Evolutionary conservation across 805 yeast genomes (phyloP).

Genomic region (Barnettozyma salicaria): DNA sequence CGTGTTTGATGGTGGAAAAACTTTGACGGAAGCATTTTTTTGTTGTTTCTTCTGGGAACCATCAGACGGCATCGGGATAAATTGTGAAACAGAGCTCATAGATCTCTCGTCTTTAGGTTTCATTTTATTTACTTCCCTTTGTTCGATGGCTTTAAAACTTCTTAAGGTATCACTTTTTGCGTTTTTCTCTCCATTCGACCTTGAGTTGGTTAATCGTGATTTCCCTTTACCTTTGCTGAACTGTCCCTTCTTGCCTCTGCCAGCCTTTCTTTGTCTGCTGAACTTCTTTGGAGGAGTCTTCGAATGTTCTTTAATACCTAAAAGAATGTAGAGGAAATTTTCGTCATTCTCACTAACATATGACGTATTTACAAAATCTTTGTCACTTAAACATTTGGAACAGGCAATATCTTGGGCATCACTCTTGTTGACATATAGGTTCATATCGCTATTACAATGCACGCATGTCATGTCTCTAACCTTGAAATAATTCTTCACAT

Average conservation of each 20-base stretch:
- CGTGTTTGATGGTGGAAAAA: no score
- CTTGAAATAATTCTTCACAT: slow-evolving; percentile 40
- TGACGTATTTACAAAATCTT: slow-evolving; percentile 6
- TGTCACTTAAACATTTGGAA: slow-evolving; percentile 34
- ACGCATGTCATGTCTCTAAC: slow-evolving; percentile 47
- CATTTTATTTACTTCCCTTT: slow-evolving; percentile 19
- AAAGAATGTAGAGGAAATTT: slow-evolving; percentile 38
- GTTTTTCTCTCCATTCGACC: slow-evolving; percentile 4
- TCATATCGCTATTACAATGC: slow-evolving; percentile 37
- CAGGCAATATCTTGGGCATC: slow-evolving; percentile 34
- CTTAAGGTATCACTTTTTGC: slow-evolving; percentile 32
- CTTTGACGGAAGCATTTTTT: no score
- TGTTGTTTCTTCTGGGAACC: no score
- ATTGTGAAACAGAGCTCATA: no score
- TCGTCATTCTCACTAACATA: slow-evolving; percentile 43
- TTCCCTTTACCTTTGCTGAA: slow-evolving; percentile 10
- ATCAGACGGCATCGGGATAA: no score
- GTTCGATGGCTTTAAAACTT: slow-evolving; percentile 31
- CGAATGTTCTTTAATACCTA: slow-evolving; percentile 41
- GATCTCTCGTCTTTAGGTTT: slow-evolving; percentile 20
- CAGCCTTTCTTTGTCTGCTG: slow-evolving; percentile 30
- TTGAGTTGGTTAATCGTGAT: slow-evolving; percentile 19
- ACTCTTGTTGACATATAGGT: slow-evolving; percentile 32
- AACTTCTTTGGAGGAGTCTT: slow-evolving; percentile 12
- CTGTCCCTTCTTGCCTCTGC: slow-evolving; percentile 28